Percentiles rank a stretch among this genome's conserved stretches.
Conservation (phyloP, 805 yeast species). For the Ogataea allantospora region DNA sequence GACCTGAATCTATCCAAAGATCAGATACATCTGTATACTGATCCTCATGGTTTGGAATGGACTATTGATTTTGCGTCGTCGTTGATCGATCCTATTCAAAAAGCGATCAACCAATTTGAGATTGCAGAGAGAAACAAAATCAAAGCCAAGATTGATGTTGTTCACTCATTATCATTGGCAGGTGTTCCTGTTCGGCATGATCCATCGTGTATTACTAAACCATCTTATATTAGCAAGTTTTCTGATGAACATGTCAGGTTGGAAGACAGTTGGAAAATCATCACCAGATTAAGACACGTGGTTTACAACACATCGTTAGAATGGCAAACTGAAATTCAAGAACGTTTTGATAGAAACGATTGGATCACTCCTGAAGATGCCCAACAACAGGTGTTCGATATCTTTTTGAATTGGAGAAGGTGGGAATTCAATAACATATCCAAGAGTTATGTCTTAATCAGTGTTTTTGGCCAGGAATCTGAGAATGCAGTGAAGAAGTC, state of each 20-base stretch:
- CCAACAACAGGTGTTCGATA: slow-evolving; percentile 48
- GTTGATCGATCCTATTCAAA: slow-evolving; percentile 11
- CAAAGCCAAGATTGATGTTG: slow-evolving; percentile 37
- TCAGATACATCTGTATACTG: slow-evolving; percentile 16
- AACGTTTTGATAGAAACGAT: slow-evolving; percentile 29
- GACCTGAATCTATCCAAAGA: slow-evolving; percentile 18
- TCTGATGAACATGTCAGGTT: slow-evolving; percentile 72
- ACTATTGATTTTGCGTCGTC: slow-evolving; percentile 10
- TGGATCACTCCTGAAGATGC: slow-evolving; percentile 55
- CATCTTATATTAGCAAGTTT: slow-evolving; percentile 76
- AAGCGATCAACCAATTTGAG: slow-evolving; percentile 9
- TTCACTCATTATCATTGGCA: slow-evolving; percentile 41
- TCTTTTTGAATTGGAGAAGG: slow-evolving; percentile 79
- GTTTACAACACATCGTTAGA: slow-evolving; percentile 52
- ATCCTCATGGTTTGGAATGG: slow-evolving; percentile 26
- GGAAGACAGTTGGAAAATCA: slow-evolving; percentile 83
- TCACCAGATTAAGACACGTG: slow-evolving; percentile 77
- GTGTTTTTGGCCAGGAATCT: slow-evolving; percentile 42
- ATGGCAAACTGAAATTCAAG: slow-evolving; percentile 43
- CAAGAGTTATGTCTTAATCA: slow-evolving; percentile 52
- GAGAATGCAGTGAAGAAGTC: slow-evolving; percentile 5
- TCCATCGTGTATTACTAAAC: slow-evolving; percentile 86
- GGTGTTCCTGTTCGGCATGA: slow-evolving; percentile 65
- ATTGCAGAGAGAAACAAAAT: slow-evolving; percentile 12
- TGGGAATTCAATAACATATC: slow-evolving; percentile 80